Conservation (phyloP, 495 filamentous ascomycete genomes). For the Penicillium cinerascens region DNA sequence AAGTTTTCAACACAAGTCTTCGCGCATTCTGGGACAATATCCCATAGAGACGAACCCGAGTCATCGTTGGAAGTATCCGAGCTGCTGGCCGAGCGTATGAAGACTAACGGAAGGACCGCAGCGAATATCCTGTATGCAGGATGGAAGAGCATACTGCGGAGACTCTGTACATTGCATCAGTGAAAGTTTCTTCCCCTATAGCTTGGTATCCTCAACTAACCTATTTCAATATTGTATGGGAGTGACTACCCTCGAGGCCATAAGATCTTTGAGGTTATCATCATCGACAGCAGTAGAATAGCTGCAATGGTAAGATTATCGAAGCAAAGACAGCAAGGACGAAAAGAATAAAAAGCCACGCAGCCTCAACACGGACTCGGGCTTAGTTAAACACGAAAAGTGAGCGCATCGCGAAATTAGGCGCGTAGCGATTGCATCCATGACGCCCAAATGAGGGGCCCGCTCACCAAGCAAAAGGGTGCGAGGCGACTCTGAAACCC, state of each 20-base stretch:
- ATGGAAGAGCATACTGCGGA: constrained; percentile 36
- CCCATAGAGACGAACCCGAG: constrained; percentile 24
- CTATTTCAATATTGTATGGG: constrained; percentile 18
- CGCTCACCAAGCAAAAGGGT: constrained; percentile 5
- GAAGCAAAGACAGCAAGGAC: constrained; percentile 4
- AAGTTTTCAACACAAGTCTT: constrained; percentile 59
- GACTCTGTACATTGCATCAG: constrained; percentile 6
- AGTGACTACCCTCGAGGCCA: constrained; percentile 26
- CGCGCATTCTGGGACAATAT: constrained; percentile 61
- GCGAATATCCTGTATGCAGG: constrained; percentile 25
- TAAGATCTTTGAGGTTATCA: constrained; percentile 21
- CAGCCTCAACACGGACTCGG: background rate
- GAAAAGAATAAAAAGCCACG: constrained; percentile 2
- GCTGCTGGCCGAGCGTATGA: constrained; percentile 8
- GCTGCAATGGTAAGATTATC: background rate
- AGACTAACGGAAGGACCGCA: constrained; percentile 23
- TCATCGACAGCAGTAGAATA: constrained; percentile 14
- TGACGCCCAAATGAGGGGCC: constrained; percentile 6
- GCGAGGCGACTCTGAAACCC: constrained; percentile 25
- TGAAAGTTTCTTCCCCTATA: background rate
- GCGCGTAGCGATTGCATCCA: constrained; percentile 14
- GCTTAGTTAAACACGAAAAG: constrained; percentile 19
- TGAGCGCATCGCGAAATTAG: constrained; percentile 9
- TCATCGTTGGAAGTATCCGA: constrained; percentile 12
- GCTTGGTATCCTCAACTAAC: constrained; percentile 11